Base-by-base conservation (phyloP, 345 rosid genomes). In the Aquilaria yunnanensis region DNA sequence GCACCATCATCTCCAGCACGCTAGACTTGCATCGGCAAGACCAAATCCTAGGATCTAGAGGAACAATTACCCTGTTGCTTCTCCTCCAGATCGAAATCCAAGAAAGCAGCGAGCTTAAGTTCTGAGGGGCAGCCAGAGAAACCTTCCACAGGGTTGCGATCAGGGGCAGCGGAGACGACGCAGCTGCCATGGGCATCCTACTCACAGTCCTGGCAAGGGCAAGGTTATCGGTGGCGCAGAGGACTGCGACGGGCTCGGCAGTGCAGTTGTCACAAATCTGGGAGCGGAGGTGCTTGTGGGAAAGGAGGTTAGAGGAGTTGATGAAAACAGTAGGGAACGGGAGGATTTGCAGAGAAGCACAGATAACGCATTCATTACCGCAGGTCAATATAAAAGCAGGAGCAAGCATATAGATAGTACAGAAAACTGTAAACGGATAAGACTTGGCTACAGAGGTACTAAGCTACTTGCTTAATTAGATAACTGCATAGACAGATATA, bases 201-300 rank as follows among this genome's bases (percentile, higher is more conserved):
- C 31, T 85, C 96, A 56, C 93, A 86, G 54, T 81, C 87, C 12
- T 80, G 91, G 60, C 96, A 89, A 84, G 75, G 14, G 74, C 73
- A 37, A 84, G 74, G 55, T 81, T 83, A 32, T 89, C 91, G 9
- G 85, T 81, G 7, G 74, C 69, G 53, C 91, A 86, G 0, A 80
- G 84, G 13, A 84, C 74, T 0, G 86, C 72, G 32, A 81, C 87
- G 0, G 97, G 90, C 72, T 81, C 89, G 55, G 71, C 51, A 14
- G 70, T 32, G 71, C 90, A 84, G 52, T 72, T 79, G 54, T 88
- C 92, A 51, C 98, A 93, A 94, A 93, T 93, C 97, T 82, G 97
- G 0, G 96, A 90, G 11, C 98, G 89, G 41, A 77, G 33, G 78
- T 93, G 98, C 68, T 88, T 93, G 54, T 70, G 77, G 3, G 97